A percentile compares a stretch with the other conserved stretches of the same genome.
These are phyloP conservation scores for Gypsophila paniculata DNA, from an alignment of 179 eudicot species.

Conservation along the genomic window DNA sequence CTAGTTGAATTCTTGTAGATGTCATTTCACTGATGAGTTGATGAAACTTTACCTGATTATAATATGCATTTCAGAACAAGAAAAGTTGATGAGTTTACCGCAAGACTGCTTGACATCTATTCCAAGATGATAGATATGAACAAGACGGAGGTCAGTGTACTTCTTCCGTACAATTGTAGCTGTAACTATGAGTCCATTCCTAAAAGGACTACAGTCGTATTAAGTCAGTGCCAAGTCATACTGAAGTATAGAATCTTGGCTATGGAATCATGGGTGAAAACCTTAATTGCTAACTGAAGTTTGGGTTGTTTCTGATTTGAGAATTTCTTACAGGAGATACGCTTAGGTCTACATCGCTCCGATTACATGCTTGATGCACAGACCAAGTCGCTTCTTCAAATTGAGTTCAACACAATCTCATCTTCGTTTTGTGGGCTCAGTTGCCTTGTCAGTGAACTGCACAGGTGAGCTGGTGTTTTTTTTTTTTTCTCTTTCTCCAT, in stretches of 20 bases:
- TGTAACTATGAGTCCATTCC: constrained; percentile 1
- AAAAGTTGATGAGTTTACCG: constrained; percentile 75
- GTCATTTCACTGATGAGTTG: background rate
- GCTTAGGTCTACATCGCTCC: constrained; percentile 92
- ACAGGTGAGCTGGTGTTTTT: constrained; percentile 50
- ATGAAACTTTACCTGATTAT: constrained; percentile 8
- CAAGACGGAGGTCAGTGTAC: constrained; percentile 67
- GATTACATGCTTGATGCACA: constrained; percentile 97
- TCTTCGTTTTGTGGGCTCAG: constrained; percentile 76
- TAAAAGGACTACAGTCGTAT: too few relatives aligned
- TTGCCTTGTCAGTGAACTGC: constrained; percentile 80
- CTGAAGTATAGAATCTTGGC: too few relatives aligned
- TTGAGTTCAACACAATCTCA: constrained; percentile 91
- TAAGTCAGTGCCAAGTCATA: background rate
- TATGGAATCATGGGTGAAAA: background rate
- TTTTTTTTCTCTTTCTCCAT: background rate
- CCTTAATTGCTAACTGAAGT: constrained; percentile 7
- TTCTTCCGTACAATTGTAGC: constrained; percentile 11
- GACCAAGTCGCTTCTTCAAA: constrained; percentile 81
- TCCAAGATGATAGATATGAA: constrained; percentile 71
- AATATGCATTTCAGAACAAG: constrained; percentile 54
- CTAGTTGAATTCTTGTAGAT: constrained; percentile 17
- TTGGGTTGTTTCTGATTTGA: constrained; percentile 12
- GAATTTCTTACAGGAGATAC: constrained; percentile 60
- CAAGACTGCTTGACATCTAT: constrained; percentile 85